Evolutionary conservation across 371 early-diverging fungal genomes (phyloP), one percentile per base, ranked within the genome.

Genomic region (Apophysomyces sp.): DNA sequence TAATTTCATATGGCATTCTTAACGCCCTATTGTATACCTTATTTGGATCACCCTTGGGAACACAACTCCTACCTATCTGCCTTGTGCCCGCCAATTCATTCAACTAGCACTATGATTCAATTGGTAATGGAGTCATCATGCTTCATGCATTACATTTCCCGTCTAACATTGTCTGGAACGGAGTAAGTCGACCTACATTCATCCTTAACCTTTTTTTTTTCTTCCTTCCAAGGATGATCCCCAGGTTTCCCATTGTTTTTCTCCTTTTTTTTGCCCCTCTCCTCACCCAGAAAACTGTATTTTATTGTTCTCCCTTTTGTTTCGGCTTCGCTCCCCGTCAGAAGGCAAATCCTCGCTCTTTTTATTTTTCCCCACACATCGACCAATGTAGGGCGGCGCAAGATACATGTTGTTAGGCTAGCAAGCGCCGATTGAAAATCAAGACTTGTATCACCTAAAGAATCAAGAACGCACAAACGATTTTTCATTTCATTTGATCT

Each of bases 11-110:
- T 44, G 49, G 49, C 6, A 18, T 44, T 44, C 49, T 44, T 16
- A 44, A 44, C 49, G 49, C 49, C 49, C 49, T 44, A 44, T 44
- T 44, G 49, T 44, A 44, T 44, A 21, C 49, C 49, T 44, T 18
- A 44, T 44, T 21, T 44, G 24, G 49, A 44, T 11, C 21, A 21
- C 21, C 21, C 24, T 21, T 18, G 49, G 49, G 34, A n/a, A 44
- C 49, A 44, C 49, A 21, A 41, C n/a, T 21, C 24, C 49, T 11
- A 9, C 21, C 49, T 44, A 6, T 44, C 49, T 44, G 49, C 49
- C 49, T 44, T 44, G 49, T 44, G 49, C 49, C 49, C 49, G 49
- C 49, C 49, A 44, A 44, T 44, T 44, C 49, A 44, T 18, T 18
- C 24, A 4, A 44, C 24, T 7, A 4, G 21, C 11, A 44, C 49